Evolutionary conservation across 768 basidiomycete genomes (phyloP).

Genomic region (Tricholomella constricta): DNA sequence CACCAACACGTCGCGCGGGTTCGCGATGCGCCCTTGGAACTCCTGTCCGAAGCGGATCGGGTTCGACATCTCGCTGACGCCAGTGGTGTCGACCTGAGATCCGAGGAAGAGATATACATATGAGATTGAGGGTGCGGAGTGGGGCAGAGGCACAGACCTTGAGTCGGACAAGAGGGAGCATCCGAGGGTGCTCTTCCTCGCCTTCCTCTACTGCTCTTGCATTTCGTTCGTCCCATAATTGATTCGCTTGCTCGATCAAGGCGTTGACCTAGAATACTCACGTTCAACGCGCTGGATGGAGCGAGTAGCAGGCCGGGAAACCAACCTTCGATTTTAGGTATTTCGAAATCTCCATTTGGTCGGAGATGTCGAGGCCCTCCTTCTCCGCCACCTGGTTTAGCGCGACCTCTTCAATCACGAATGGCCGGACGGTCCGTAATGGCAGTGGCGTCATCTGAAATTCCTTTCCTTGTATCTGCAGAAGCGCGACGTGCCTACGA

Average conservation of each 20-base stretch:
- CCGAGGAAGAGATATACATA: background rate
- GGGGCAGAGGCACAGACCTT: slow-evolving; percentile 50
- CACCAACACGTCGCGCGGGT: slow-evolving; percentile 90
- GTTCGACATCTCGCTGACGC: slow-evolving; percentile 89
- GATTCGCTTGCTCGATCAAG: slow-evolving; percentile 77
- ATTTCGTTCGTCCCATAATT: slow-evolving; percentile 77
- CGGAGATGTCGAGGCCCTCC: slow-evolving; percentile 72
- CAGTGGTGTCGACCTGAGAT: slow-evolving; percentile 83
- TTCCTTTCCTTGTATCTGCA: slow-evolving; percentile 86
- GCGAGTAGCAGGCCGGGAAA: background rate
- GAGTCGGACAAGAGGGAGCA: slow-evolving; percentile 87
- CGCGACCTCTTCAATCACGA: slow-evolving; percentile 82
- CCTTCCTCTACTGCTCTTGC: slow-evolving; percentile 59
- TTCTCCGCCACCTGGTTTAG: slow-evolving; percentile 79
- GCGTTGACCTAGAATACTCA: slow-evolving; percentile 59
- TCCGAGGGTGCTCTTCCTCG: slow-evolving; percentile 59
- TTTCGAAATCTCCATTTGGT: slow-evolving; percentile 82
- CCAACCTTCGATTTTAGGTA: slow-evolving; percentile 72
- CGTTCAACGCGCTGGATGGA: background rate
- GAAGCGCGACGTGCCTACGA: slow-evolving; percentile 86
- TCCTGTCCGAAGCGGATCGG: slow-evolving; percentile 97
- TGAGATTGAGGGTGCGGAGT: background rate
- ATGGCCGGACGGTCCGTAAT: slow-evolving; percentile 90
- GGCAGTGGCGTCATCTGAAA: slow-evolving; percentile 86
- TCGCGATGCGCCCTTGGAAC: slow-evolving; percentile 88